Percentiles rank a stretch among this genome's conserved stretches.
phyloP scores from a whole-genome alignment of 129 eudicot species.

The Centella asiatica region DNA sequence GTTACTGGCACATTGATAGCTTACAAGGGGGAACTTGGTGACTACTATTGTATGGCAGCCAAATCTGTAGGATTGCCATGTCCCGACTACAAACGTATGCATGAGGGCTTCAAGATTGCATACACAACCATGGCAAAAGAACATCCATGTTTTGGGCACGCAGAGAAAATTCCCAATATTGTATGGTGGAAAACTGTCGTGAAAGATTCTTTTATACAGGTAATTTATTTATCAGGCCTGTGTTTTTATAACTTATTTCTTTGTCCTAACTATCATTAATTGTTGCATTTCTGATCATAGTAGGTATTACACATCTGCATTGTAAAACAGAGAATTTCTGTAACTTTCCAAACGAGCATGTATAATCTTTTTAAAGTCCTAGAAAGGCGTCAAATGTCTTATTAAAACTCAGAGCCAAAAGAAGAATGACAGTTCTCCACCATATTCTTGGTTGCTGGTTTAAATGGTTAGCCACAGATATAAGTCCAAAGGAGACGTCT shows the following conservation, averaged over 20 bases:
- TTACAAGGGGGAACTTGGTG: slow-evolving; percentile 97
- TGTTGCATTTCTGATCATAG: background rate
- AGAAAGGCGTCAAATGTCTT: too few relatives aligned
- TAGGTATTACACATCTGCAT: background rate
- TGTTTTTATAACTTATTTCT: background rate
- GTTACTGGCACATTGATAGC: slow-evolving; percentile 96
- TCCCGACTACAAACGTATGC: slow-evolving; percentile 90
- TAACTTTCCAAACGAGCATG: background rate
- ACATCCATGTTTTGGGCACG: slow-evolving; percentile 87
- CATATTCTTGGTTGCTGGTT: too few relatives aligned
- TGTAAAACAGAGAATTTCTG: too few relatives aligned
- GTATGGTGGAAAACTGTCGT: slow-evolving; percentile 98
- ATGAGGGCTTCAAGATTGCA: slow-evolving; percentile 89
- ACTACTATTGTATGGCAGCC: slow-evolving; percentile 99
- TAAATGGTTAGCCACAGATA: too few relatives aligned
- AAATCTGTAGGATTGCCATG: slow-evolving; percentile 82
- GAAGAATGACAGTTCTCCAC: too few relatives aligned
- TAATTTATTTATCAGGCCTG: slow-evolving; percentile 18
- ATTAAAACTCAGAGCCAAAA: too few relatives aligned
- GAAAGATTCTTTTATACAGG: slow-evolving; percentile 75
- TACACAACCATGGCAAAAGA: slow-evolving; percentile 83
- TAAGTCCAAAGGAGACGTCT: too few relatives aligned
- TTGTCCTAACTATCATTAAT: background rate
- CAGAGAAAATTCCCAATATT: slow-evolving; percentile 82
- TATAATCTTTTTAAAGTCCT: background rate